Base-by-base conservation (phyloP, 257 asterid species). In the Perilla frutescens region DNA sequence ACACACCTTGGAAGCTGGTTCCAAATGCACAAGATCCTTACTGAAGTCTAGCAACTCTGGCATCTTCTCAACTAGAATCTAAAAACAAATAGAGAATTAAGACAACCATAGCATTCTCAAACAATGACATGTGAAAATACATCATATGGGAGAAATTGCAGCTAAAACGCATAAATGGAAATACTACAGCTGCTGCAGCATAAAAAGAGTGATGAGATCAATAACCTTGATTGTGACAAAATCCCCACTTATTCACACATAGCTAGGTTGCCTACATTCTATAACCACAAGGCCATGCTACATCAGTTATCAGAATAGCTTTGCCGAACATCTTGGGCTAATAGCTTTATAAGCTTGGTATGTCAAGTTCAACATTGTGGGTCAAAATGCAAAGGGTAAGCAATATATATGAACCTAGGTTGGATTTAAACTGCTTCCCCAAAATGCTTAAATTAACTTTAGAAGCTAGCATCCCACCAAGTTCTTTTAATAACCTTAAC, bases 1-100 rank as follows among this genome's bases (percentile, higher is more conserved):
- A 47, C 77, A 76, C 76, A 94, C 98, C 97, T 94, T 94, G 62
- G 98, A 88, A 72, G 97, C 97, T 58, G 95, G 96, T 72, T 94
- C 98, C 86, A 94, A 84, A 87, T 91, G 96, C 77, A 65, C 72
- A 80, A 94, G 92, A 86, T 91, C 97, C 87, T 91, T 91, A 72
- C 78, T 89, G 75, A 88, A 94, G 85, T 94, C 97, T 65, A 94
- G 91, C 83, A 94, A 83, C 68, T 94, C 96, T 4, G 93, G 91
- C 91, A 88, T 84, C 87, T 91, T 91, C 88, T 91, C 97, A 39
- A 96, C 88, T 68, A 94, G 82, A 70, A 91, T 82, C 98, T 94
- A 74, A 44, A 45, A 67, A 78, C 40, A 80, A 58, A 61, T 3
- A 58, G 40, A 68, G 45, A 77, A 43, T 76, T 65, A 43, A 45